These are phyloP conservation scores for Inga oerstediana DNA, from an alignment of 306 rosid species.

Conservation along the genomic window DNA sequence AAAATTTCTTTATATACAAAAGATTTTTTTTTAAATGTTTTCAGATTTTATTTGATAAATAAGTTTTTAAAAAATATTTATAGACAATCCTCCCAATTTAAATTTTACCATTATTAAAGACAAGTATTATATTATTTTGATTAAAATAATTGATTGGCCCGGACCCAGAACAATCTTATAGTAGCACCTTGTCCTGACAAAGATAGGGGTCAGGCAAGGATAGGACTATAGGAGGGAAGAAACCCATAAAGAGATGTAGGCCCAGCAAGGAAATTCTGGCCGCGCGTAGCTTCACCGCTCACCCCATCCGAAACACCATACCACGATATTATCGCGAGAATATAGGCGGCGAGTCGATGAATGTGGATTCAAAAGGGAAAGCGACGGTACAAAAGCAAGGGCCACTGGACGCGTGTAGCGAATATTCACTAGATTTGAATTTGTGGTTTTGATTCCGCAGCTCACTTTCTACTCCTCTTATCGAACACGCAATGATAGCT, in stretches of 20 bases:
- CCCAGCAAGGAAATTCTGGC: neutral
- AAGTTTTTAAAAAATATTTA: too few relatives aligned
- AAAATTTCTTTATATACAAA: too few relatives aligned
- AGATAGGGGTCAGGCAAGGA: neutral
- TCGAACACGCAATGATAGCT: conserved; percentile 18
- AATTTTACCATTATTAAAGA: too few relatives aligned
- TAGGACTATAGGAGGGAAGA: neutral
- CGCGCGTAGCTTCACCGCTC: neutral
- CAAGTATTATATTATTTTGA: too few relatives aligned
- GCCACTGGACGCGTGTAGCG: conserved; percentile 65
- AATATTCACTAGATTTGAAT: conserved; percentile 67
- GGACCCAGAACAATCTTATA: neutral
- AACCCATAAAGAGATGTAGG: conserved; percentile 9
- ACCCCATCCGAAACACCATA: neutral
- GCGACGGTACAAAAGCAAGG: conserved; percentile 46
- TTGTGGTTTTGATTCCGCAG: conserved; percentile 59
- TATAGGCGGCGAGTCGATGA: neutral
- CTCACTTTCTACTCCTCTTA: neutral
- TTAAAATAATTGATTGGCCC: neutral
- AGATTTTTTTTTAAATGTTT: too few relatives aligned
- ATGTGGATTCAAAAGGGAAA: conserved; percentile 31
- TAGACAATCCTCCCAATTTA: too few relatives aligned
- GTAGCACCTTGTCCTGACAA: neutral
- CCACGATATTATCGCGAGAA: neutral
- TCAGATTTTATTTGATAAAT: too few relatives aligned